Base-by-base conservation (phyloP, 106 monocot species). In the Platanthera zijinensis region DNA sequence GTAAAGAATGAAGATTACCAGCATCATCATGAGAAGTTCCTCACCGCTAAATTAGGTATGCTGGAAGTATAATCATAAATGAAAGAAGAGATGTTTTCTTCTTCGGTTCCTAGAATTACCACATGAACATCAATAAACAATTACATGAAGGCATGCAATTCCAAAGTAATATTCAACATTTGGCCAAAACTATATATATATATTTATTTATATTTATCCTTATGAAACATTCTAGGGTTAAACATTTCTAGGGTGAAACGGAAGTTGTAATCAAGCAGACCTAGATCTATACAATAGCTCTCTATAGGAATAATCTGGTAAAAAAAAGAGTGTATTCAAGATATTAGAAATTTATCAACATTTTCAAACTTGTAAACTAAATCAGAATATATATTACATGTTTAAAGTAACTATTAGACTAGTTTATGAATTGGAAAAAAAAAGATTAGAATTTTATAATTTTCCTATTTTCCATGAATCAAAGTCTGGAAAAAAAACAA, bases 11-110 rank as follows among this genome's bases (percentile, higher is more conserved):
- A 83, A 57, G 51, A 81, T 76, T 78, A 83, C 81, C 84, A 84
- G 78, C 52, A 83, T 70, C 52, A 80, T 84, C 72, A 80, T 79
- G 73, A 82, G 74, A 81, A 82, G 76, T 83, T 84, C 78, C 91
- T 90, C 83, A 95, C 95, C 95, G 57, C 77, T 87, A 88, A 81
- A 83, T 92, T 85, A 67, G 95, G 92, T 76, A 95, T 54, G 80
- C 80, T 86, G 69, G 83, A 74, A 53, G 80, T 75, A 79, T 92
- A 95, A 71, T 90, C 85, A 75, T 78, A 95, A 57, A 95, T 86
- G 50, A 92, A 75, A 17, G 73, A 76, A 54, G 95, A 90, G 54
- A 86, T 78, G 19, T 84, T 66, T 56, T 80, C 78, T 70, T 76
- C 81, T 10, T 14, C 72, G 19, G 39, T 51, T 74, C 79, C 92